Evolutionary conservation across 495 filamentous ascomycete genomes (phyloP), one percentile per base, ranked within the genome.

Genomic region (Lophiostoma macrostomum): DNA sequence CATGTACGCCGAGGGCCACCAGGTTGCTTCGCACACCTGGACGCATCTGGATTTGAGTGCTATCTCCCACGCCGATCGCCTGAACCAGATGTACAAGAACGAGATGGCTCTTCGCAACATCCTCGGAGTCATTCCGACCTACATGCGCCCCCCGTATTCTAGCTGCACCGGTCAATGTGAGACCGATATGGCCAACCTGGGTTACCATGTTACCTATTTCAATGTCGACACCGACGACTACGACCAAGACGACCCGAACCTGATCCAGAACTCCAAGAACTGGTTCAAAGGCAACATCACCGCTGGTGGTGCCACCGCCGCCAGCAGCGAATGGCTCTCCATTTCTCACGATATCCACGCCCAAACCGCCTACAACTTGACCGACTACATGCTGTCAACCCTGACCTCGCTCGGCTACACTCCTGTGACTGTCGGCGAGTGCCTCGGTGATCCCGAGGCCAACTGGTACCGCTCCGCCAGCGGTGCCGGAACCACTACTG

Each of bases 21-120:
- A 93, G 65, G 73, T 95, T 46, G 88, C 84, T 24, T 86, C 82
- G 59, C 89, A 95, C 59, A 93, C 86, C 1, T 95, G 87, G 88
- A 87, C 84, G 31, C 89, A 95, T 60, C 72, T 83, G 71, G 77
- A 89, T 74, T 69, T 89, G 58, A 76, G 77, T 68, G 76, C 78
- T 63, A 64, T 81, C 65, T 72, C 78, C 42, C 53, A 78, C 43
- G 63, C 62, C 24, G 64, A 84, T 50, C 81, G 85, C 53, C 72
- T 73, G 4, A 75, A 83, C 14, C 84, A 93, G 60, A 83, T 95
- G 66, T 64, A 79, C 40, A 88, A 83, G 75, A 86, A 87, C 51
- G 89, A 93, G 67, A 87, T 85, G 49, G 89, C 88, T 0, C 59
- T 93, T 16, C 82, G 84, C 36, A 87, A 87, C 43, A 83, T 94